These are phyloP conservation scores for Sphaerobolus stellatus DNA, from an alignment of 1,284 basidiomycete genomes.

Conservation along the genomic window DNA sequence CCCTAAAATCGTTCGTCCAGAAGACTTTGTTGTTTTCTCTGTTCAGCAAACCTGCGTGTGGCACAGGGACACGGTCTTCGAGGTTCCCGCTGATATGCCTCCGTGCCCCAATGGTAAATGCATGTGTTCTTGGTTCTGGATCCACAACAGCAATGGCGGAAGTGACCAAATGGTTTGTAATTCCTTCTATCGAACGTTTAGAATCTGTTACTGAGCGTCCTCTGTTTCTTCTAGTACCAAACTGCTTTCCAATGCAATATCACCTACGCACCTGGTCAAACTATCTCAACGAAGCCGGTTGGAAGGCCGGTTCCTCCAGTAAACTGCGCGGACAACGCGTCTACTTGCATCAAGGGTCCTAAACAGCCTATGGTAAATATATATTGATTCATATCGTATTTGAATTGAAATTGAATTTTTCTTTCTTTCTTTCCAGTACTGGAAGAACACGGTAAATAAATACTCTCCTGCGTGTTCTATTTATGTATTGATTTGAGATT, in stretches of 20 bases:
- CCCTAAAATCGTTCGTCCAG: slow-evolving; percentile 51
- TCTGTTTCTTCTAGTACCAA: slow-evolving; percentile 48
- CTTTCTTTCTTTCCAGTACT: slow-evolving; percentile 11
- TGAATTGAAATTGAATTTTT: background rate
- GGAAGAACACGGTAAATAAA: slow-evolving; percentile 8
- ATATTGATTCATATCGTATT: background rate
- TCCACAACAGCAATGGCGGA: slow-evolving; percentile 38
- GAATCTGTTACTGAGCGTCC: no score
- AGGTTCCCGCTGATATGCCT: slow-evolving; percentile 64
- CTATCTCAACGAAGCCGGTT: slow-evolving; percentile 48
- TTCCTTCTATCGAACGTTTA: background rate
- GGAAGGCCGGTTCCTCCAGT: slow-evolving; percentile 41
- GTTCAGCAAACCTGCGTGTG: slow-evolving; percentile 74
- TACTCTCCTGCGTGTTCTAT: background rate
- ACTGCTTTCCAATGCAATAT: slow-evolving; percentile 73
- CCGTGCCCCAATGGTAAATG: slow-evolving; percentile 65
- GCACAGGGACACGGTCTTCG: slow-evolving; percentile 62
- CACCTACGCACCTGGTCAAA: slow-evolving; percentile 38
- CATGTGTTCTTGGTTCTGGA: slow-evolving; percentile 74
- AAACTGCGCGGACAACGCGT: slow-evolving; percentile 26
- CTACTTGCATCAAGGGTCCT: slow-evolving; percentile 26
- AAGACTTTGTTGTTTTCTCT: slow-evolving; percentile 71
- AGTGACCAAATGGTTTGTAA: slow-evolving; percentile 9
- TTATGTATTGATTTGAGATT: no score
- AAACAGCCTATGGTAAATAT: slow-evolving; percentile 21